phyloP scores from a whole-genome alignment of 2,329 filamentous ascomycete species.

The Exophiala sp. region DNA sequence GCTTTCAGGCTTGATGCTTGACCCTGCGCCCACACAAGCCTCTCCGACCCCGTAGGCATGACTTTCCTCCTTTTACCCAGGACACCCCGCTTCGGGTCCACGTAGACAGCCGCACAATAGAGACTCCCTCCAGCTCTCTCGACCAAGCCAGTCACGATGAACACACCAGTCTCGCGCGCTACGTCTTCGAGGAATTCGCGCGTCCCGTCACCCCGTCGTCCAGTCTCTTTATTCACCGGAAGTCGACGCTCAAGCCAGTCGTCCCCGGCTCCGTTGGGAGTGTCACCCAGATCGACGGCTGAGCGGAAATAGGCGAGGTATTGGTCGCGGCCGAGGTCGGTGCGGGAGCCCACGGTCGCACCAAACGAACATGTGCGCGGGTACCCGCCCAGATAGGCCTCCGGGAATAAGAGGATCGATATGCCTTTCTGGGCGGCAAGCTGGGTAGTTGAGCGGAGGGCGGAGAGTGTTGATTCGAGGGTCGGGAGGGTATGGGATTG shows the following conservation, averaged over 20 bases:
- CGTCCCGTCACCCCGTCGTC: constrained; percentile 65
- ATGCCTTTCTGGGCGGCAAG: constrained; percentile 56
- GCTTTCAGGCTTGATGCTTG: constrained; percentile 71
- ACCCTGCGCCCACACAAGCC: constrained; percentile 84
- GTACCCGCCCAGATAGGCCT: constrained; percentile 88
- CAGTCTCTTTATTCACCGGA: constrained; percentile 43
- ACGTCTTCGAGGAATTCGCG: constrained; percentile 72
- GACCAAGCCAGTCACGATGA: constrained; percentile 72
- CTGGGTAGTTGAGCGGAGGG: constrained; percentile 58
- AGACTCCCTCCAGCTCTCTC: constrained; percentile 75
- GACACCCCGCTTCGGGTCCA: constrained; percentile 65
- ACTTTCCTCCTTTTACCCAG: constrained; percentile 87
- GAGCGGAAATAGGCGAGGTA: constrained; percentile 72
- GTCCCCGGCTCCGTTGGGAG: constrained; percentile 60
- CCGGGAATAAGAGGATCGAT: constrained; percentile 78
- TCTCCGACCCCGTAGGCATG: constrained; percentile 81
- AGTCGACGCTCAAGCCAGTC: constrained; percentile 64
- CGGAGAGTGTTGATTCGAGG: constrained; percentile 54
- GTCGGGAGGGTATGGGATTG: constrained; percentile 42
- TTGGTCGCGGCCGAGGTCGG: constrained; percentile 67
- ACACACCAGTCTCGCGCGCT: constrained; percentile 70
- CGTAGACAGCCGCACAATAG: constrained; percentile 77
- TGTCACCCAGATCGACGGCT: constrained; percentile 80
- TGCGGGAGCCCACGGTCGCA: constrained; percentile 63
- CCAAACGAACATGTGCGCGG: constrained; percentile 77